Percentiles rank a stretch among this genome's conserved stretches.
Evolutionary conservation across 176 grass and related monocot species (phyloP).

Genomic region (Oryza officinalis): DNA sequence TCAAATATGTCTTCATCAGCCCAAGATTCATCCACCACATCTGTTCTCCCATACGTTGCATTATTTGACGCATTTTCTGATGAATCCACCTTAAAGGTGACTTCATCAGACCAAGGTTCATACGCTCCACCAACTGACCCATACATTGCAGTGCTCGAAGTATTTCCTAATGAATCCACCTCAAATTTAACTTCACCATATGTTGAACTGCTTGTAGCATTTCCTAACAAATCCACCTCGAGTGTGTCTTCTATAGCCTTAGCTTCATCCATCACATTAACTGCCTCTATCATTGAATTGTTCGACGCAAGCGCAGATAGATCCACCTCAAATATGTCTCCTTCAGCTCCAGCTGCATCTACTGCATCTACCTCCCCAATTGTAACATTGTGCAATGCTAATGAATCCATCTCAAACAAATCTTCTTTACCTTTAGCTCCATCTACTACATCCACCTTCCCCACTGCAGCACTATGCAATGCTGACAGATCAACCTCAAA

Average conservation of each 20-base stretch:
- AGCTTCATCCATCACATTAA: not conserved
- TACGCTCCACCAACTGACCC: not conserved
- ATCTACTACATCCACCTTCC: not conserved
- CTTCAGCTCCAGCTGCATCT: not conserved
- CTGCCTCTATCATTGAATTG: not conserved
- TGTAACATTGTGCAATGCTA: not conserved
- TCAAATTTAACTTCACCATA: not conserved
- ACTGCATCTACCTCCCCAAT: not conserved
- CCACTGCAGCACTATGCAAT: not conserved
- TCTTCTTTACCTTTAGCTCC: not conserved
- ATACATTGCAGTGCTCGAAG: not conserved
- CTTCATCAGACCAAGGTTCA: not conserved
- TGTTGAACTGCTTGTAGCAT: not conserved
- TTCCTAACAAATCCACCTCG: not conserved
- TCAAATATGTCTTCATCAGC: not conserved
- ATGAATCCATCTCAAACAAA: not conserved
- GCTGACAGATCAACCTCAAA: not conserved
- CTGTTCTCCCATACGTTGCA: not conserved
- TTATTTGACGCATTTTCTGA: not conserved
- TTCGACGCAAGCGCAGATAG: not conserved
- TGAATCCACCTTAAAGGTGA: not conserved
- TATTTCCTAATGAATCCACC: slow-evolving; percentile 8
- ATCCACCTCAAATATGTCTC: not conserved
- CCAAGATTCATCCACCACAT: not conserved
- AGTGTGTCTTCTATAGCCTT: not conserved